These are phyloP conservation scores for Penicillium desertorum DNA, from an alignment of 495 filamentous ascomycete genomes.

Conservation along the genomic window DNA sequence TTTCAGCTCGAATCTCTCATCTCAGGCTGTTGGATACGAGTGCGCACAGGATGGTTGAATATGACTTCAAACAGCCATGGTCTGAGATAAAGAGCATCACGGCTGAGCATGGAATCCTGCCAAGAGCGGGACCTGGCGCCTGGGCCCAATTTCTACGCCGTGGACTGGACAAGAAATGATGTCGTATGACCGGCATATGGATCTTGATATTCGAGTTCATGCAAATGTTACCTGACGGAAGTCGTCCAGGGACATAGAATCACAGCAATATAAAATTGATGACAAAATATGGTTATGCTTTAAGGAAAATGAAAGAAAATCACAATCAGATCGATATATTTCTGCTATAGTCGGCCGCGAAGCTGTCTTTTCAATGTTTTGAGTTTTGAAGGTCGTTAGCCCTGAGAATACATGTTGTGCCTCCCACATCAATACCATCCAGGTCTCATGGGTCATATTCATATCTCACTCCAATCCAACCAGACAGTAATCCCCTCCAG, in stretches of 20 bases:
- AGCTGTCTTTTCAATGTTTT: not conserved
- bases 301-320: not conserved
- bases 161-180: not conserved
- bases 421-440: not conserved
- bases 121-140: not conserved
- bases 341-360: not conserved
- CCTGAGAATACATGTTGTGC: too few relatives aligned
- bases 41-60: not conserved
- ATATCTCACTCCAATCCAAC: conserved; percentile 16
- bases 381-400: too few relatives aligned
- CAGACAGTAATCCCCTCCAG: conserved; percentile 19
- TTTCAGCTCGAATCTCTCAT: not conserved
- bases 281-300: not conserved
- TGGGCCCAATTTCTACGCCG: not conserved
- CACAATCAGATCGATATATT: not conserved
- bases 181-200: not conserved
- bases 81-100: not conserved
- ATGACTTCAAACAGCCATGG: not conserved
- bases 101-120: not conserved
- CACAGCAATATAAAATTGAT: not conserved
- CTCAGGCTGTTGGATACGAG: too few relatives aligned
- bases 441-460: not conserved
- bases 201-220: not conserved
- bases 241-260: not conserved
- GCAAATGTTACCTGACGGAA: not conserved